Evolutionary conservation across 2,329 filamentous ascomycete genomes (phyloP).

Genomic region (Colletotrichum sp.): DNA sequence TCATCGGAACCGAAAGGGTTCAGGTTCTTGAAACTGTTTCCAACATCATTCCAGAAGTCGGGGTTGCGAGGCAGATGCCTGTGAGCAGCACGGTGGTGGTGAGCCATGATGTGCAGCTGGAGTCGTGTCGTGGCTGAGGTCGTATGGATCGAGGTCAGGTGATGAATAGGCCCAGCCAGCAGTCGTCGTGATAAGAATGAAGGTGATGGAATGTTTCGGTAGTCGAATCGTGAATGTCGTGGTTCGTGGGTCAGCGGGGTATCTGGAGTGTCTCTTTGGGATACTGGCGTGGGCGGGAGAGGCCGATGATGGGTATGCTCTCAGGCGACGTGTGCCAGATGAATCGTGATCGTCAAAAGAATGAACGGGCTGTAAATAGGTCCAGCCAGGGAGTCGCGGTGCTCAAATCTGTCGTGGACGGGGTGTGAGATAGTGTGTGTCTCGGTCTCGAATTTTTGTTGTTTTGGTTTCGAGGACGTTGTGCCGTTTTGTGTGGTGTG

Average conservation of each 20-base stretch:
- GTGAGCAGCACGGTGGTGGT: conserved; percentile 11
- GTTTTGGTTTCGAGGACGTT: background rate
- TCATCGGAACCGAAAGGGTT: conserved; percentile 8
- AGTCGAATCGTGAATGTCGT: conserved; percentile 11
- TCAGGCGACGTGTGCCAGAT: background rate
- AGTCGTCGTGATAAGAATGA: background rate
- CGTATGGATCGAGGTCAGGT: background rate
- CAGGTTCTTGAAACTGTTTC: background rate
- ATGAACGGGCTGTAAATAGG: conserved; percentile 8
- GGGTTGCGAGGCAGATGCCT: conserved; percentile 15
- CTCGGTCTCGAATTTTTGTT: background rate
- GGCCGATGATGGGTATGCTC: conserved; percentile 1
- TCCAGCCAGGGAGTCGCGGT: conserved; percentile 9
- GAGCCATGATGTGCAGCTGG: conserved; percentile 9
- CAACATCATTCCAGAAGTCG: conserved; percentile 18
- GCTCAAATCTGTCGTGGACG: background rate
- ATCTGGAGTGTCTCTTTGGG: background rate
- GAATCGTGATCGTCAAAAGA: conserved; percentile 15
- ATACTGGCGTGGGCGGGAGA: background rate
- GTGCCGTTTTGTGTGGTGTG: background rate
- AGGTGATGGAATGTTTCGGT: background rate
- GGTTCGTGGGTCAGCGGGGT: conserved; percentile 7
- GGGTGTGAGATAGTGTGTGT: background rate
- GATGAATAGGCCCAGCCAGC: background rate
- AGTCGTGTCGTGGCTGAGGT: background rate